Base-by-base conservation (phyloP, 306 rosid species). In the Elaeagnus macrophylla region DNA sequence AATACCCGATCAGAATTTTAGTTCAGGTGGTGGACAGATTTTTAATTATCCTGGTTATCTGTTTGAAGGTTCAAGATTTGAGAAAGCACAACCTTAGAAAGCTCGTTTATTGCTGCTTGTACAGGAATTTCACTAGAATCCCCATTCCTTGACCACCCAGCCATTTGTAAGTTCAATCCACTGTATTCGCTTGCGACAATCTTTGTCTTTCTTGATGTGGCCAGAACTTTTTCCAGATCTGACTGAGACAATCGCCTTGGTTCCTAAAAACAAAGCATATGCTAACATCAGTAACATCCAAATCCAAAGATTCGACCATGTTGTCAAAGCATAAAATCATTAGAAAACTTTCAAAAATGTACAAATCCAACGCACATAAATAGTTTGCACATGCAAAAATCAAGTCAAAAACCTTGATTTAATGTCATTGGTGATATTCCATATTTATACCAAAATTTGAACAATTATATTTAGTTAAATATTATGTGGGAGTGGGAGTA, bases 101-200 rank as follows among this genome's bases (percentile, higher is more conserved):
- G 65, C 75, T 84, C 99, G 56, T 58, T 75, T 77, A 91, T 75
- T 49, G 87, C 95, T 51, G 83, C 95, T 75, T 82, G 83, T 69
- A 77, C 73, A 60, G 75, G 85, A 62, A 61, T 62, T 52, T 82
- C 95, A 63, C 82, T 78, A 44, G 89, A 40, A 16, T 87, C 99
- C 36, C 75, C 64, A 39, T 57, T 65, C 61, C 67, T 67, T 1
- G 79, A 20, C 77, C 77, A 77, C 60, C 84, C 61, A 7, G 85
- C 51, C 35, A 77, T 72, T 49, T 71, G 79, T 14, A 54, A 36
- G 65, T 37, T 57, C 57, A 87, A 72, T 60, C 87, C 94, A 3
- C 67, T 16, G 58, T 84, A 91, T 70, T 88, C 96, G 56, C 68
- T 57, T 18, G 99, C 99, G 59, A 95, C 99, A 68, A 75, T 79